A percentile compares a stretch with the other conserved stretches of the same genome.
Evolutionary conservation across 1,139 yeast genomes (phyloP).

Genomic region (Geotrichum klebahnii): DNA sequence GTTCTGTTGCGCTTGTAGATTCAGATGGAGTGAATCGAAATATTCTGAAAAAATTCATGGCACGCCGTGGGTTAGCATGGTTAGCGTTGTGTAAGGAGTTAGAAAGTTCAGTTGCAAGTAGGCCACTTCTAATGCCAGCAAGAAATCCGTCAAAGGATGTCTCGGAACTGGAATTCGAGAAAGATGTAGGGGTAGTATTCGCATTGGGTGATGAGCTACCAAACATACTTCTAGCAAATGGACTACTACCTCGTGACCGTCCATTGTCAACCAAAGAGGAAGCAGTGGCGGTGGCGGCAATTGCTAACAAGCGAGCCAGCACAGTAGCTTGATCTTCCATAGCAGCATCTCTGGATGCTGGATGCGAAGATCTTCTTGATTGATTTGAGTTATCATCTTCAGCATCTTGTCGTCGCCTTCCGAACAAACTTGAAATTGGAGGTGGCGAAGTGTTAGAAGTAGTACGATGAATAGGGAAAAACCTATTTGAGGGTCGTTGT

Average conservation of each 20-base stretch:
- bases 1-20: constrained; percentile 23
- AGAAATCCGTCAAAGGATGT: constrained; percentile 43
- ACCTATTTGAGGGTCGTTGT: neutral
- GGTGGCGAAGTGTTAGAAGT: neutral
- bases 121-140: constrained; percentile 42
- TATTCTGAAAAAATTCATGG: constrained; percentile 50
- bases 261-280: constrained; percentile 40
- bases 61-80: constrained; percentile 23
- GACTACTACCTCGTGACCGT: constrained; percentile 8
- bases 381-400: too few relatives aligned
- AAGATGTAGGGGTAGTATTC: constrained; percentile 16
- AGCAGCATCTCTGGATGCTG: constrained; percentile 20
- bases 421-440: neutral
- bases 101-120: constrained; percentile 41
- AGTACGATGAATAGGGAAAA: neutral
- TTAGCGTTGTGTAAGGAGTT: constrained; percentile 23
- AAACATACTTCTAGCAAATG: constrained; percentile 3
- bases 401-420: neutral
- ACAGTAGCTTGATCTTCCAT: constrained; percentile 43
- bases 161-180: constrained; percentile 22
- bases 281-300: constrained; percentile 49
- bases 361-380: too few relatives aligned
- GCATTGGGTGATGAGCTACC: constrained; percentile 6
- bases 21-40: constrained; percentile 42
- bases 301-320: constrained; percentile 45